Evolutionary conservation across 768 basidiomycete genomes (phyloP), one percentile per base, ranked within the genome.

Genomic region (Serendipita sp.): DNA sequence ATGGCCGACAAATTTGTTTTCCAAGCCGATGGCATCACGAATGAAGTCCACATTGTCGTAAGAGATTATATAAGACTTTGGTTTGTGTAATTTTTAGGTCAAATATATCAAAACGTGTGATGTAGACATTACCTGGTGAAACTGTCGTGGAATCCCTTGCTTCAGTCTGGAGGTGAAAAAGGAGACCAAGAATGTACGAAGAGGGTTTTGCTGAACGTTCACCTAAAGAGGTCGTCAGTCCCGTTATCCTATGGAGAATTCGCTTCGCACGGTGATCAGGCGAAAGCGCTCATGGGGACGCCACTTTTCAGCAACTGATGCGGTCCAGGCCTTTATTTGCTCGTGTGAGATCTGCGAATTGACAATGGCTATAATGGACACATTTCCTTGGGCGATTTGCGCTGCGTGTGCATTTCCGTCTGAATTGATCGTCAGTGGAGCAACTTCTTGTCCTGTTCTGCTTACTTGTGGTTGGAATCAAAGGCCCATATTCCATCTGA

Each of bases 191-290:
- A 93, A 81, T 0, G 89, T 88, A 76, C 96, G 96, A 68, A 98
- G 82, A 3, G 88, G 76, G 74, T 98, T 98, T 73, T 92, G 89
- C 76, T 98, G 95, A 32, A 95, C 79, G 74, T 98, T 98, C 72
- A 97, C 85, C 78, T 79, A 70, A n/a, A 63, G 45, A 10, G 13
- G 13, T 35, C 5, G 45, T 41, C 24, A 58, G 16, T 65, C 11
- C 37, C 5, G 56, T 37, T 7, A 56, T 8, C 24, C 16, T 15
- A n/a, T 30, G 5, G 30, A 7, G 18, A 3, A 41, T 7, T 41
- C 30, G 38, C 46, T 16, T 67, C 66, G 1, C 18, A 69, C 72
- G 51, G 89, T 88, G 58, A 90, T 72, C 68, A 82, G 84, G 75
- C 85, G 86, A 72, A 84, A 92, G 18, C 80, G 73, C 1, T 86